Base-by-base conservation (phyloP, 371 early-diverging fungal species). In the Mortierella sp. region DNA sequence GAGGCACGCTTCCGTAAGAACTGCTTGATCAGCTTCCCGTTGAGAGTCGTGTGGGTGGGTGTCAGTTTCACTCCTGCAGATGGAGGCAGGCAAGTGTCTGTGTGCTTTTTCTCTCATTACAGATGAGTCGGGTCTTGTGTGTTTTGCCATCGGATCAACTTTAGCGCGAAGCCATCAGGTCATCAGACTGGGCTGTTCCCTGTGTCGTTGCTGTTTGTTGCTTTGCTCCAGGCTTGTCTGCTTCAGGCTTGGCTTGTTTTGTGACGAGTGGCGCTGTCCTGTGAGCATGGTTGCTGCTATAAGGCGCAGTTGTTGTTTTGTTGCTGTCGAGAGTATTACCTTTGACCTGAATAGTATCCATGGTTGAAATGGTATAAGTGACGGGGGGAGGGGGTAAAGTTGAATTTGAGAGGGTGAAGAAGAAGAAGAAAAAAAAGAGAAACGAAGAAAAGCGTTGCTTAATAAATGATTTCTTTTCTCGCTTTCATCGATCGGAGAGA, bases 331-430 rank as follows among this genome's bases (percentile, higher is more conserved):
- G 51, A 9, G 34, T 31, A 34, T 79, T 84, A 77, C 89, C 82
- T 86, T 89, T 87, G 75, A 31, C 79, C 72, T 87, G 82, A 82
- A 85, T 19, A 75, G 71, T 0, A 0, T 88, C 89, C 90, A 90
- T 90, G 79, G 83, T 88, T 76, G 75, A 67, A 80, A 80, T 77
- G 77, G 73, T 40, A 57, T 69, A 77, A 40, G 43, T 34, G 73
- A 14, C 53, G 51, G 40, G 69, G 71, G 40, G 44, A 53, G 40
- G 55, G 64, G 46, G 54, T 71, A 81, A 80, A 74, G 83, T 80
- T 75, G 82, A 80, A 73, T 80, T 72, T 75, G 77, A 73, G 40
- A 19, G 76, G 57, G 69, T 69, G 48, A 73, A 50, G 26, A 70
- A 69, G 50, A 44, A 54, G 64, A 70, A 46, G 40, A n/a, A 69